phyloP scores from a whole-genome alignment of 2,329 filamentous ascomycete species.

The Hysterium pulicare region DNA sequence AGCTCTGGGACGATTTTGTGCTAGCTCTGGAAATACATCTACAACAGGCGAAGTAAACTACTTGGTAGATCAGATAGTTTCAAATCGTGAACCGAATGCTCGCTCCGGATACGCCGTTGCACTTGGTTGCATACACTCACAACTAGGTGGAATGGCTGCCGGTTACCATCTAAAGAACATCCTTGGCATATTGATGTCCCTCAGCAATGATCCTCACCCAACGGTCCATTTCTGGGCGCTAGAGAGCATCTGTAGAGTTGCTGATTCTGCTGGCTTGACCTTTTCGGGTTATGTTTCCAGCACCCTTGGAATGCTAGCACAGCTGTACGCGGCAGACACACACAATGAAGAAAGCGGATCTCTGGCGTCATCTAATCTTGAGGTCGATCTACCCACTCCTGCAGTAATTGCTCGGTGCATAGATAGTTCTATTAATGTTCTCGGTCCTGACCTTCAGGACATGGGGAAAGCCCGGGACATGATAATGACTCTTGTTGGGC shows the following conservation, averaged over 20 bases:
- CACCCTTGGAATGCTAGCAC: slow-evolving; percentile 88
- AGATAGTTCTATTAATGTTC: slow-evolving; percentile 93
- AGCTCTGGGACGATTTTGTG: slow-evolving; percentile 82
- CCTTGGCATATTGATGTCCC: slow-evolving; percentile 94
- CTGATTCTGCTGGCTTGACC: slow-evolving; percentile 86
- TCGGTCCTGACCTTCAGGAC: slow-evolving; percentile 93
- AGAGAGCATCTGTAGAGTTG: slow-evolving; percentile 79
- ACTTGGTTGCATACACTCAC: slow-evolving; percentile 86
- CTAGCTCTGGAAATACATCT: slow-evolving; percentile 76
- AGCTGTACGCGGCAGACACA: slow-evolving; percentile 86
- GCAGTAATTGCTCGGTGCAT: slow-evolving; percentile 83
- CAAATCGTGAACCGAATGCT: slow-evolving; percentile 88
- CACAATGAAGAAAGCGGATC: slow-evolving; percentile 83
- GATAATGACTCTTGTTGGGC: slow-evolving; percentile 78
- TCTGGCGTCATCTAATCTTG: slow-evolving; percentile 82
- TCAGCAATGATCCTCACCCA: slow-evolving; percentile 92
- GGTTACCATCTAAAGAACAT: slow-evolving; percentile 96
- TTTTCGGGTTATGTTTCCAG: slow-evolving; percentile 89
- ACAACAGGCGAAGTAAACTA: slow-evolving; percentile 88
- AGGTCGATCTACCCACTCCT: slow-evolving; percentile 77
- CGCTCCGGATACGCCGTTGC: slow-evolving; percentile 93
- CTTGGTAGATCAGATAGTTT: slow-evolving; percentile 89
- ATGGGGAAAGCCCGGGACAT: slow-evolving; percentile 87
- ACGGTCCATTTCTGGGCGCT: slow-evolving; percentile 96
- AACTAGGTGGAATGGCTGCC: slow-evolving; percentile 96